Conservation (phyloP, 768 basidiomycete genomes). For the Xanthoconium purpureum region DNA sequence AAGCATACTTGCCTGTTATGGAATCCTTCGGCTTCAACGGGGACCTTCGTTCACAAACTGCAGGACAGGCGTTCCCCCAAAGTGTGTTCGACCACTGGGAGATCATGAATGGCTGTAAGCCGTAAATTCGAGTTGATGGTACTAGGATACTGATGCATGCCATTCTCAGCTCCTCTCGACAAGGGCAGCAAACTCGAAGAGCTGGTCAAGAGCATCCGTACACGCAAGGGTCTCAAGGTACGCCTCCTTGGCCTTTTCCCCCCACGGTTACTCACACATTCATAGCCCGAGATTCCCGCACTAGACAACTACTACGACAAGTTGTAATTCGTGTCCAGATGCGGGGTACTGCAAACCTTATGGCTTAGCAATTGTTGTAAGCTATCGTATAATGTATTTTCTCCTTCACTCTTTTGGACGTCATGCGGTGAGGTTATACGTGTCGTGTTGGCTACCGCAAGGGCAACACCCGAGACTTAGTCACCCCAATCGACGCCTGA, state of each 20-base stretch:
- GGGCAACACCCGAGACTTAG: no score
- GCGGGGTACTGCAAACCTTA: constrained; percentile 2
- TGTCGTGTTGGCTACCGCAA: neutral
- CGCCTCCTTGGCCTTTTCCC: constrained; percentile 4
- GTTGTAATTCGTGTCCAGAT: constrained; percentile 44
- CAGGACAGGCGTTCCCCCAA: constrained; percentile 99
- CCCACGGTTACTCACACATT: constrained; percentile 9
- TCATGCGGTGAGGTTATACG: neutral
- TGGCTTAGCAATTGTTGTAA: constrained; percentile 12
- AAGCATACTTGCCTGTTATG: constrained; percentile 89
- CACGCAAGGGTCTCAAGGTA: constrained; percentile 94
- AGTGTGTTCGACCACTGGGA: constrained; percentile 93
- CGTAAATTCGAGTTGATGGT: neutral
- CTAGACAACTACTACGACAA: constrained; percentile 95
- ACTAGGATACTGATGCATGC: neutral
- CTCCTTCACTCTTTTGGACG: neutral
- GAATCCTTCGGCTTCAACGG: constrained; percentile 98
- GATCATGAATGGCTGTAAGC: constrained; percentile 74
- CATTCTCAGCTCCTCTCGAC: constrained; percentile 61
- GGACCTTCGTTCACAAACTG: constrained; percentile 87
- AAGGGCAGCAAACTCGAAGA: constrained; percentile 91
- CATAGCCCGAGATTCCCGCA: constrained; percentile 79
- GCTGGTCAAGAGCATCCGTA: constrained; percentile 76
- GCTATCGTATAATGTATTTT: constrained; percentile 18
- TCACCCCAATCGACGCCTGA: no score